These are phyloP conservation scores for Hypoxylon rickii DNA, from an alignment of 495 filamentous ascomycete genomes.

Conservation along the genomic window DNA sequence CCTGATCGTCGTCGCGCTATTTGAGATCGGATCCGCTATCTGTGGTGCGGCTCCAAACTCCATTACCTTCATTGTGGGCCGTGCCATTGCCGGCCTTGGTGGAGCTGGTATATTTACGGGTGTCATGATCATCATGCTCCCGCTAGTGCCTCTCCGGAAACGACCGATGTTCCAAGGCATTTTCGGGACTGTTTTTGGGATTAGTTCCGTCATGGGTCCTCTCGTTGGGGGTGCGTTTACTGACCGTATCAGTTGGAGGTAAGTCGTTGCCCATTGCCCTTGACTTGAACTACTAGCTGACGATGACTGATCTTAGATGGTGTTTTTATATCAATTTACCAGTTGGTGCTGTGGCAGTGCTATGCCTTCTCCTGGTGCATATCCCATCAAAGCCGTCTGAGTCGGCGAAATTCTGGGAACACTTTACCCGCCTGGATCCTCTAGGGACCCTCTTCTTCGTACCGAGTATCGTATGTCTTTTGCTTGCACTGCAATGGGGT, in stretches of 20 bases:
- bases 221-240: slow-evolving; percentile 58
- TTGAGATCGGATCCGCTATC: slow-evolving; percentile 67
- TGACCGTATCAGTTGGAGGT: slow-evolving; percentile 55
- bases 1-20: slow-evolving; percentile 53
- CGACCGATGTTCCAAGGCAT: slow-evolving; percentile 58
- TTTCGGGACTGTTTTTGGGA: slow-evolving; percentile 61
- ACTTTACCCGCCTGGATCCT: slow-evolving; percentile 66
- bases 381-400: slow-evolving; percentile 41
- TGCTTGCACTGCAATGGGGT: slow-evolving; percentile 87
- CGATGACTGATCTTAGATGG: slow-evolving; percentile 36
- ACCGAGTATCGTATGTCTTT: slow-evolving; percentile 69
- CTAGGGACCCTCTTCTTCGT: slow-evolving; percentile 73
- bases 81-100: slow-evolving; percentile 65
- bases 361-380: slow-evolving; percentile 54
- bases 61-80: slow-evolving; percentile 63
- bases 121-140: slow-evolving; percentile 60
- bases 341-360: slow-evolving; percentile 55
- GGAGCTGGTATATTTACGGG: slow-evolving; percentile 60
- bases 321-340: slow-evolving; percentile 71
- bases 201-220: slow-evolving; percentile 54
- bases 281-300: slow-evolving; percentile 12
- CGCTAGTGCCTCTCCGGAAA: slow-evolving; percentile 59
- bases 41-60: slow-evolving; percentile 66
- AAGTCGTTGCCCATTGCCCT: background rate
- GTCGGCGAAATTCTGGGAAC: slow-evolving; percentile 42